Base-by-base conservation (phyloP, 306 rosid species). In the Corylus avellana region DNA sequence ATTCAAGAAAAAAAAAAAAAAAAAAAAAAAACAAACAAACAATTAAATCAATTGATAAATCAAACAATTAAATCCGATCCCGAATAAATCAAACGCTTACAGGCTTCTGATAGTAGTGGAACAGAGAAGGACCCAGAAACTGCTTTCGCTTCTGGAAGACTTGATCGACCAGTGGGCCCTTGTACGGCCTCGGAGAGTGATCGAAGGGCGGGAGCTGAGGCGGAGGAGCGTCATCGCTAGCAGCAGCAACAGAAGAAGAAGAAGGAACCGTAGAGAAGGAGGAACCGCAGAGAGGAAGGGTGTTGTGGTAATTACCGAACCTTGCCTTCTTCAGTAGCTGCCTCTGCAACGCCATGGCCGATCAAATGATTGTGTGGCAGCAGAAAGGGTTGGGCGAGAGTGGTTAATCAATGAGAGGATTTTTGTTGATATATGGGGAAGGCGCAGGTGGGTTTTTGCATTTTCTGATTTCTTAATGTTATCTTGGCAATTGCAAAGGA, bases 41-140 rank as follows among this genome's bases (percentile, higher is more conserved):
- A 27, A 32, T 5, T 4, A 74, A 49, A 55, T 46, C 14, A 62
- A 75, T 57, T 1, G 4, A 3, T 55, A 0, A 49, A 11, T 14
- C 53, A 49, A 49, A 49, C 53, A 11, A 42, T 42, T 6, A 42
- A 49, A 49, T 49, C 3, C 53, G 2, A 49, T 12, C 13, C 53
- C 53, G 3, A 49, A 12, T 2, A 12, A 20, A 67, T 39, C 20
- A 35, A 44, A 73, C 76, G 84, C 90, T 72, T 67, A 94, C 98
- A 2, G 98, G 98, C 78, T 94, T 90, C 81, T 92, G 88, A 81
- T 92, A 92, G 79, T 76, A 94, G 81, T 94, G 88, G 75, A 92
- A 91, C 10, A 94, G 56, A 50, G 97, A 94, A 77, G 98, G 98
- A 27, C 98, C 97, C 5, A 94, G 90, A 83, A 91, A 94, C 77